Evolutionary conservation across 202 grass and related monocot species (phyloP).

Genomic region (Panicum hallii): DNA sequence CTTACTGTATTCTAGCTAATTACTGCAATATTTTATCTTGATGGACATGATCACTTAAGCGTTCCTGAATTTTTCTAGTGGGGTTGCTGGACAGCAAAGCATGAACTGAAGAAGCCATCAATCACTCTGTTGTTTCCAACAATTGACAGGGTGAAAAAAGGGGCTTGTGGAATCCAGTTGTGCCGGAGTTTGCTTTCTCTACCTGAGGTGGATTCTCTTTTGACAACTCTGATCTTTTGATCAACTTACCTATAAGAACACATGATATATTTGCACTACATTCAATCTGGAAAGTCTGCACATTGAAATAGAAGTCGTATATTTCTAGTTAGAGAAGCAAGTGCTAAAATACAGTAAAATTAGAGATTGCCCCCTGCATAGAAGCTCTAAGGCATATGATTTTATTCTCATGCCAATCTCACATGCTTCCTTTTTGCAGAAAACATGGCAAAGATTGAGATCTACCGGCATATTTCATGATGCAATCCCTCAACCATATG

Average conservation of each 20-base stretch:
- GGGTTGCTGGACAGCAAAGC: slow-evolving; percentile 78
- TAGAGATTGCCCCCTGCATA: neutral
- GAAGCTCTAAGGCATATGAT: neutral
- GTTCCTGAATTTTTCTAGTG: slow-evolving; percentile 63
- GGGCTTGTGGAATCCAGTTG: slow-evolving; percentile 63
- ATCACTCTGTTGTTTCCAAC: slow-evolving; percentile 86
- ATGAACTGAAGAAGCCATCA: slow-evolving; percentile 77
- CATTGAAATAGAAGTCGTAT: neutral
- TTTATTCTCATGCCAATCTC: slow-evolving; percentile 14
- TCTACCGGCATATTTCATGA: slow-evolving; percentile 74
- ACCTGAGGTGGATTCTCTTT: slow-evolving; percentile 67
- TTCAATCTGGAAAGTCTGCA: slow-evolving; percentile 1
- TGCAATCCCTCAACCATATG: slow-evolving; percentile 71
- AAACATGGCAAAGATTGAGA: slow-evolving; percentile 88
- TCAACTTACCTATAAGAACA: slow-evolving; percentile 28
- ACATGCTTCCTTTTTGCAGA: slow-evolving; percentile 57
- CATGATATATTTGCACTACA: slow-evolving; percentile 28
- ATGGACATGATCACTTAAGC: slow-evolving; percentile 32
- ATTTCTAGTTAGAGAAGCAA: slow-evolving; percentile 30
- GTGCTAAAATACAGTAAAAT: slow-evolving; percentile 17
- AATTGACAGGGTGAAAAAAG: slow-evolving; percentile 73
- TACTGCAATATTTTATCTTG: slow-evolving; percentile 10
- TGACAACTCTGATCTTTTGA: neutral
- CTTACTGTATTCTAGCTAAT: slow-evolving; percentile 33
- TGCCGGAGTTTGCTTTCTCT: slow-evolving; percentile 79